Conservation (phyloP, 768 basidiomycete genomes). For the Hysterangium stoloniferum region DNA sequence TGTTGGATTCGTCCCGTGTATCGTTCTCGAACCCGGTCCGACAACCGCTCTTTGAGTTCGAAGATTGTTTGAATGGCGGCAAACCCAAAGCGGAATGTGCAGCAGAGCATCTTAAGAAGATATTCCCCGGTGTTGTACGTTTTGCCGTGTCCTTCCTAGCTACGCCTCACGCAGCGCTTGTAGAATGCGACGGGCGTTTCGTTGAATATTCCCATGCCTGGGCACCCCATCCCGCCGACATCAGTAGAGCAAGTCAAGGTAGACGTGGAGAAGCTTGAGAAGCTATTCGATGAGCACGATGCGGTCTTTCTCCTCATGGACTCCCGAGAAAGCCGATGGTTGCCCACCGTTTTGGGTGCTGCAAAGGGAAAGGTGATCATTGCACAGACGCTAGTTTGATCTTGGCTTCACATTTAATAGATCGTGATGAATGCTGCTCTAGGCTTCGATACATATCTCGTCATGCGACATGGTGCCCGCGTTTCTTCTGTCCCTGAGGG, state of each 20-base stretch:
- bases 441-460: slow-evolving; percentile 93
- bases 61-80: slow-evolving; percentile 87
- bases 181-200: slow-evolving; percentile 77
- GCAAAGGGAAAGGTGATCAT: slow-evolving; percentile 69
- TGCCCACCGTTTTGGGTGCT: slow-evolving; percentile 84
- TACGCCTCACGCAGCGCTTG: neutral
- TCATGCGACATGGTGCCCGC: slow-evolving; percentile 90
- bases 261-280: slow-evolving; percentile 69
- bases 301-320: slow-evolving; percentile 94
- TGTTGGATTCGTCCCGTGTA: slow-evolving; percentile 85
- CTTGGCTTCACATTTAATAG: too few relatives aligned
- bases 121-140: slow-evolving; percentile 89
- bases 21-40: slow-evolving; percentile 98
- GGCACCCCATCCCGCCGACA: slow-evolving; percentile 74
- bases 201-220: slow-evolving; percentile 93
- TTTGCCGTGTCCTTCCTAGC: neutral
- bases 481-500: slow-evolving; percentile 24
- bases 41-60: slow-evolving; percentile 93
- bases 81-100: slow-evolving; percentile 92
- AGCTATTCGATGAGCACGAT: slow-evolving; percentile 79
- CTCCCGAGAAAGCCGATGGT: slow-evolving; percentile 94
- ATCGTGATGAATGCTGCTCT: slow-evolving; percentile 91
- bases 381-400: too few relatives aligned
- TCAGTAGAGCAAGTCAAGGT: slow-evolving; percentile 48
- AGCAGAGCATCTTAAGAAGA: slow-evolving; percentile 73